Conservation (phyloP, 768 basidiomycete species). For the Boletus speciosus region DNA sequence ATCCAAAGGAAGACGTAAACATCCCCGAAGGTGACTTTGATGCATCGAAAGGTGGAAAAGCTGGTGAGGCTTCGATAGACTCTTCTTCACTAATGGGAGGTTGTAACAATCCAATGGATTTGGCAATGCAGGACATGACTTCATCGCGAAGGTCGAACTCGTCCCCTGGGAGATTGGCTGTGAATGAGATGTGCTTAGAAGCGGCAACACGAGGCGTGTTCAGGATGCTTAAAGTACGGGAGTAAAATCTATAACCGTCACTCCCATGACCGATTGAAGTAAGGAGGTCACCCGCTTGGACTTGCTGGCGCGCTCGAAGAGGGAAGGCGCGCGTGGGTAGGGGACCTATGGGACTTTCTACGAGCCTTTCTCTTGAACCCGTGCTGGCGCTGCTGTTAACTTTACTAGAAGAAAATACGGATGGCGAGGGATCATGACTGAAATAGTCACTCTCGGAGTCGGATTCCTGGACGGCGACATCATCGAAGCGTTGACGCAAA, state of each 20-base stretch:
- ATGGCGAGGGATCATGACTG: constrained; percentile 23
- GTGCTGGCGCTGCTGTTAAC: constrained; percentile 10
- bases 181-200: constrained; percentile 24
- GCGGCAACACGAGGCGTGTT: constrained; percentile 46
- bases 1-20: constrained; percentile 68
- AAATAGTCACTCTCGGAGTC: constrained; percentile 62
- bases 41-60: constrained; percentile 46
- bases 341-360: constrained; percentile 22
- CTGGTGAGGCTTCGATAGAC: constrained; percentile 65
- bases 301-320: constrained; percentile 42
- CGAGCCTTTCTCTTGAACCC: constrained; percentile 22
- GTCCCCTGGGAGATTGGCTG: constrained; percentile 40
- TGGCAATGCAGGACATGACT: constrained; percentile 96
- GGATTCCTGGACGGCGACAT: constrained; percentile 40
- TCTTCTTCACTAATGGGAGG: constrained; percentile 71
- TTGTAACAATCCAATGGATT: constrained; percentile 92
- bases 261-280: constrained; percentile 49
- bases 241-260: constrained; percentile 44
- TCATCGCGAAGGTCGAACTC: constrained; percentile 95
- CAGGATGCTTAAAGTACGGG: constrained; percentile 47
- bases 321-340: constrained; percentile 22
- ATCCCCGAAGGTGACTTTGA: constrained; percentile 33
- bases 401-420: constrained; percentile 21
- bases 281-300: constrained; percentile 77
- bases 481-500: constrained; percentile 87